Percentiles rank a stretch among this genome's conserved stretches.
phyloP scores from a whole-genome alignment of 768 basidiomycete species.

The Trametes punicea region DNA sequence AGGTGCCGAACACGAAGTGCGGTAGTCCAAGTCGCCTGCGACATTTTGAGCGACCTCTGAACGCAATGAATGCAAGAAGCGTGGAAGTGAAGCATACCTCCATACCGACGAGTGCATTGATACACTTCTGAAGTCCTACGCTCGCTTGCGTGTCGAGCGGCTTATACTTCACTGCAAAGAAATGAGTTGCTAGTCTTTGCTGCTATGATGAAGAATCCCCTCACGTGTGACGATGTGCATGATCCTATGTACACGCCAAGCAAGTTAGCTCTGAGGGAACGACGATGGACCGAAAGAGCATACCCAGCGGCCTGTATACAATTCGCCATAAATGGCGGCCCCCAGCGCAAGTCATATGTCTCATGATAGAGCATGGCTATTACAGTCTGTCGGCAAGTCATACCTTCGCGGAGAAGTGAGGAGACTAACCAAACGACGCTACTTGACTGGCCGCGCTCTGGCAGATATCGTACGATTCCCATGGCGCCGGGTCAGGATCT shows the following conservation, averaged over 20 bases:
- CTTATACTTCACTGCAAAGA: slow-evolving; percentile 55
- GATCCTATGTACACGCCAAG: slow-evolving; percentile 44
- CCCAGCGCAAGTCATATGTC: slow-evolving; percentile 55
- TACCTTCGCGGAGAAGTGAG: background rate
- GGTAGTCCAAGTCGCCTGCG: slow-evolving; percentile 66
- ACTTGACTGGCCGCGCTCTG: slow-evolving; percentile 72
- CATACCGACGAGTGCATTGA: slow-evolving; percentile 64
- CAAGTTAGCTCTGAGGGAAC: background rate
- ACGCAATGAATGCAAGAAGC: background rate
- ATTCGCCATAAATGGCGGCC: slow-evolving; percentile 62
- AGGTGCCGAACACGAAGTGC: slow-evolving; percentile 67
- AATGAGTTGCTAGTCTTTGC: background rate
- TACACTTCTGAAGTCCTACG: slow-evolving; percentile 60
- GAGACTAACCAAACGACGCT: slow-evolving; percentile 54
- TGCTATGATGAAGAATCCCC: slow-evolving; percentile 13
- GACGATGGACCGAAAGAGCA: slow-evolving; percentile 28
- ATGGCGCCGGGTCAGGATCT: slow-evolving; percentile 41
- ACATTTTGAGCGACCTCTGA: background rate
- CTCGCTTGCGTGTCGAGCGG: slow-evolving; percentile 71
- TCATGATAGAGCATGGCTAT: slow-evolving; percentile 59
- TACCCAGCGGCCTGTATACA: slow-evolving; percentile 72
- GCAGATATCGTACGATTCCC: slow-evolving; percentile 75
- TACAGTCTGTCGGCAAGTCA: background rate
- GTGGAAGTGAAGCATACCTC: slow-evolving; percentile 42
- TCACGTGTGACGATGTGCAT: slow-evolving; percentile 74